These are phyloP conservation scores for Pseudohalonectria lignicola DNA, from an alignment of 2,329 filamentous ascomycete species.

Conservation along the genomic window DNA sequence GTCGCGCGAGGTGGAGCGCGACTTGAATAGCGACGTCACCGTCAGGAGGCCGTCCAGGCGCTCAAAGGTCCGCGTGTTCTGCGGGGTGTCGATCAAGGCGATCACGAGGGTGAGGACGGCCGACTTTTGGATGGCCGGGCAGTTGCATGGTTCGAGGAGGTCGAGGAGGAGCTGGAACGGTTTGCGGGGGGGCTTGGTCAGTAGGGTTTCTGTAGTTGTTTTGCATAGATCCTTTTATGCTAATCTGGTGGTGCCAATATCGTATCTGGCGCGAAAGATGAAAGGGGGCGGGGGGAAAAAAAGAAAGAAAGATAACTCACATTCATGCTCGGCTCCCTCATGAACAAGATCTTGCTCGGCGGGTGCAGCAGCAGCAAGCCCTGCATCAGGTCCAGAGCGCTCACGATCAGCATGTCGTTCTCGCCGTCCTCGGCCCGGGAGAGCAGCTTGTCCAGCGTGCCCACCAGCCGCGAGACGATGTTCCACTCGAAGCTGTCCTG, in stretches of 20 bases:
- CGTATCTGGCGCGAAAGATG: conserved; percentile 3
- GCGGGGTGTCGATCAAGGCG: conserved; percentile 73
- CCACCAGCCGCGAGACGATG: conserved; percentile 74
- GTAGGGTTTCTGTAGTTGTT: neutral
- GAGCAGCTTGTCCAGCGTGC: conserved; percentile 22
- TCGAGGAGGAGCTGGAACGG: conserved; percentile 70
- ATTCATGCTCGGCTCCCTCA: conserved; percentile 90
- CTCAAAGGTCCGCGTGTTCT: conserved; percentile 88
- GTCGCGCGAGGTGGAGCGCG: conserved; percentile 69
- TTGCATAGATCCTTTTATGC: neutral
- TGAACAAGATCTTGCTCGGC: conserved; percentile 77
- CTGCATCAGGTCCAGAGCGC: conserved; percentile 80
- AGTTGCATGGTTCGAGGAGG: conserved; percentile 85
- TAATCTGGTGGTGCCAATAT: neutral
- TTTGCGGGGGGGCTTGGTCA: neutral
- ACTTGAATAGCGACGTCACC: conserved; percentile 87
- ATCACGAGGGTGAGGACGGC: conserved; percentile 85
- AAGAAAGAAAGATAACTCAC: conserved; percentile 31
- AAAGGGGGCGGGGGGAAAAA: too few relatives aligned
- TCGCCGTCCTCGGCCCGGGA: conserved; percentile 37
- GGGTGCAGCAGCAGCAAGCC: conserved; percentile 82
- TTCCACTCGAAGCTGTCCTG: conserved; percentile 99
- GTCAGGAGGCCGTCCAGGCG: conserved; percentile 82
- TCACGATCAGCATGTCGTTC: conserved; percentile 81
- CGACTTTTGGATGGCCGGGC: conserved; percentile 81